These are phyloP conservation scores for Globisporangium camurandrum DNA, from an alignment of 352 stramenopile species.

Conservation along the genomic window DNA sequence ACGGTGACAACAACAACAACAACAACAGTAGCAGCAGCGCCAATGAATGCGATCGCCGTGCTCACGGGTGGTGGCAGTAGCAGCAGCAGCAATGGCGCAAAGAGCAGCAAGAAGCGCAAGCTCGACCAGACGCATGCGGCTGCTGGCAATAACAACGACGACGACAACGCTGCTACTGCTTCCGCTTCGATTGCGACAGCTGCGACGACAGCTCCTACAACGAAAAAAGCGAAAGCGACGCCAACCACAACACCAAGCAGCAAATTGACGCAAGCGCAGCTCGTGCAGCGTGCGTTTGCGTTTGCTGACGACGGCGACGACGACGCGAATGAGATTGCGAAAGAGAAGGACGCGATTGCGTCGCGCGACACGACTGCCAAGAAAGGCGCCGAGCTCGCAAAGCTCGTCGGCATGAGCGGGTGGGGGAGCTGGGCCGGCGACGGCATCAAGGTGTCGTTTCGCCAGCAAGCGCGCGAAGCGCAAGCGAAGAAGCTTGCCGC, in stretches of 20 bases:
- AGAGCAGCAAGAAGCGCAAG: neutral
- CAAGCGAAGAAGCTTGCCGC: conserved; percentile 60
- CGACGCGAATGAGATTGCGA: conserved; percentile 90
- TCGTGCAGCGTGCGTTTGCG: conserved; percentile 94
- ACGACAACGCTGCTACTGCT: conserved; percentile 7
- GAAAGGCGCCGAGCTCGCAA: conserved; percentile 69
- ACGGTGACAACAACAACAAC: conserved; percentile 28
- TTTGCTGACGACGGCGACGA: conserved; percentile 84
- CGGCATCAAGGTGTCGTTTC: conserved; percentile 67
- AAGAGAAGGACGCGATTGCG: conserved; percentile 86
- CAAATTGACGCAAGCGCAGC: conserved; percentile 81
- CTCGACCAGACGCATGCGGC: conserved; percentile 6
- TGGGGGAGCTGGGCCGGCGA: conserved; percentile 90
- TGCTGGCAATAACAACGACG: conserved; percentile 4
- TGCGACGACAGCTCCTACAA: too few relatives aligned
- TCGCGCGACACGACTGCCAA: conserved; percentile 57
- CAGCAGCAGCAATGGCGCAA: neutral
- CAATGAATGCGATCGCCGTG: neutral
- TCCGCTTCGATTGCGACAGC: neutral
- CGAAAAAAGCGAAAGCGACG: conserved; percentile 2
- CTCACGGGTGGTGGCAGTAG: neutral
- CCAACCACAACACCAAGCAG: conserved; percentile 1
- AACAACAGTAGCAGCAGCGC: conserved; percentile 15
- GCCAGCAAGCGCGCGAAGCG: conserved; percentile 77
- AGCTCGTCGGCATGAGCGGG: conserved; percentile 78